Percentiles rank a stretch among this genome's conserved stretches.
These are phyloP conservation scores for Diospyros kaki DNA, from an alignment of 148 eudicot genomes.

Conservation along the genomic window DNA sequence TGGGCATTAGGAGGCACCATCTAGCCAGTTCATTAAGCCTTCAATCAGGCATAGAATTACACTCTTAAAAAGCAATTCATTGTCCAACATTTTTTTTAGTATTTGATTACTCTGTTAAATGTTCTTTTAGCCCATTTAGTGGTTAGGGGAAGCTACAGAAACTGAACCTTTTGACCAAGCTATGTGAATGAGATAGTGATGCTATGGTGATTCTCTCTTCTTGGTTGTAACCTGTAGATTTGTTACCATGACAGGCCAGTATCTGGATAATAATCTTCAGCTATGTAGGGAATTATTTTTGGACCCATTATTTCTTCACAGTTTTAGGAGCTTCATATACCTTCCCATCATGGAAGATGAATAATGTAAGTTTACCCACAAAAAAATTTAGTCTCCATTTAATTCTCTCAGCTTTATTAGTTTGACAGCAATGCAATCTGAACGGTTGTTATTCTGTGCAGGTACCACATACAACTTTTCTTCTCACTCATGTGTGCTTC, in stretches of 20 bases:
- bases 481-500: constrained; percentile 85
- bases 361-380: constrained; percentile 57
- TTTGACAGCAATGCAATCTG: background rate
- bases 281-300: constrained; percentile 98
- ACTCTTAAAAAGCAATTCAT: background rate
- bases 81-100: background rate
- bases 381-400: background rate
- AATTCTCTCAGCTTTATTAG: background rate
- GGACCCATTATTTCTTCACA: constrained; percentile 98
- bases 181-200: background rate
- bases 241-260: constrained; percentile 65
- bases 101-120: constrained; percentile 3
- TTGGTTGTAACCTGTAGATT: constrained; percentile 16
- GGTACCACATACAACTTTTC: constrained; percentile 97
- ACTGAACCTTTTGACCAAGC: background rate
- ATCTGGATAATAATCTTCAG: constrained; percentile 86
- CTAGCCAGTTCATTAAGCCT: background rate
- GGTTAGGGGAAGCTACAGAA: background rate
- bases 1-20: background rate
- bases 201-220: background rate
- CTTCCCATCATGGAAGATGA: constrained; percentile 98
- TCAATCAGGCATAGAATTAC: background rate
- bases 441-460: constrained; percentile 29
- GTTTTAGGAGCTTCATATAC: constrained; percentile 99
- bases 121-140: constrained; percentile 2